Conservation (phyloP, 768 basidiomycete genomes). For the Pisolithus tinctorius region DNA sequence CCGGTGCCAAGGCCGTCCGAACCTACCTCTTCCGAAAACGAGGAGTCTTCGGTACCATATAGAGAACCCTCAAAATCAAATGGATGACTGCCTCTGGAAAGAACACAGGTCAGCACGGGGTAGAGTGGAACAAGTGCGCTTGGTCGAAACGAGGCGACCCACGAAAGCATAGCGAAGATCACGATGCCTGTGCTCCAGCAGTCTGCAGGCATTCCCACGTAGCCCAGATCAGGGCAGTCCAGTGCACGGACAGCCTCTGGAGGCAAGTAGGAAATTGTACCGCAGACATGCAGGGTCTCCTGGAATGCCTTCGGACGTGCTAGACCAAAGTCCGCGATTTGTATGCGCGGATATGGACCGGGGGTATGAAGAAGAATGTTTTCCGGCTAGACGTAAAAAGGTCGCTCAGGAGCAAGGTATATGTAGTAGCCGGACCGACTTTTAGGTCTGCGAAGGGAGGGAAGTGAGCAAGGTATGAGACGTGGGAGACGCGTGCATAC, state of each 20-base stretch:
- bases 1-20: conserved; percentile 19
- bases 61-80: conserved; percentile 53
- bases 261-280: conserved; percentile 82
- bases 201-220: conserved; percentile 79
- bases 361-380: conserved; percentile 74
- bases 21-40: conserved; percentile 13
- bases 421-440: conserved; percentile 28
- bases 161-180: conserved; percentile 81
- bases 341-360: conserved; percentile 79
- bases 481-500: conserved; percentile 29
- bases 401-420: not conserved
- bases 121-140: not conserved
- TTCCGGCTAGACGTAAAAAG: conserved; percentile 50
- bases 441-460: conserved; percentile 48
- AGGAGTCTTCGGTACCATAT: conserved; percentile 11
- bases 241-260: conserved; percentile 80
- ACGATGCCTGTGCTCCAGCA: conserved; percentile 86
- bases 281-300: conserved; percentile 80
- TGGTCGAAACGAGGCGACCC: conserved; percentile 23
- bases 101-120: not conserved
- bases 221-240: conserved; percentile 66
- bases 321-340: conserved; percentile 84
- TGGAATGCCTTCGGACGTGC: conserved; percentile 74
- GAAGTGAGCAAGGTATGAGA: not conserved
- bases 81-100: conserved; percentile 61